These are phyloP conservation scores for Trametes sp. DNA, from an alignment of 1,284 basidiomycete genomes.

Conservation along the genomic window DNA sequence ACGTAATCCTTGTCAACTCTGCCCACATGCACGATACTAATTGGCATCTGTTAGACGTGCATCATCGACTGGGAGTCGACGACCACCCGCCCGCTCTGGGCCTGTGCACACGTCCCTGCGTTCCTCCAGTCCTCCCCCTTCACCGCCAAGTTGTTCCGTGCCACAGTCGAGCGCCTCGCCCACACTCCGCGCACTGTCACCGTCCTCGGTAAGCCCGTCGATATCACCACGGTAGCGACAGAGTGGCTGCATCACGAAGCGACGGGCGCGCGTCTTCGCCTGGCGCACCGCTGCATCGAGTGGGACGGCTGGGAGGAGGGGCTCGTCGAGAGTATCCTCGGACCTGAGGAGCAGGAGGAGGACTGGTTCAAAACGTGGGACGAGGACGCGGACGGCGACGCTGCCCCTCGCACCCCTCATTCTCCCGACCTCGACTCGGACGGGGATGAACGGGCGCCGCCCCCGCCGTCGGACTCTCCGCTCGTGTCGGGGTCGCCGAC, in stretches of 20 bases:
- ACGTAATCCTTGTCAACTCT: conserved; percentile 41
- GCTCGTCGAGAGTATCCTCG: conserved; percentile 74
- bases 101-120: conserved; percentile 79
- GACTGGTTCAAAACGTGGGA: conserved; percentile 67
- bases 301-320: conserved; percentile 92
- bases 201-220: conserved; percentile 31
- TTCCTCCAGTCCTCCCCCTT: conserved; percentile 80
- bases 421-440: conserved; percentile 9
- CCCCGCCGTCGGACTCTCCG: conserved; percentile 24
- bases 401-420: background rate
- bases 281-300: conserved; percentile 79
- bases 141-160: conserved; percentile 71
- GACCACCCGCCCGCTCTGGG: conserved; percentile 82
- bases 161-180: conserved; percentile 60
- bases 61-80: conserved; percentile 89
- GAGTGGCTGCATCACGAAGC: conserved; percentile 79
- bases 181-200: conserved; percentile 28
- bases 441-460: background rate
- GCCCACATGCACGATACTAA: background rate
- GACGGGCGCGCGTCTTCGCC: conserved; percentile 66
- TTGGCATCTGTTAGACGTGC: conserved; percentile 60
- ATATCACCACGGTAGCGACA: conserved; percentile 53
- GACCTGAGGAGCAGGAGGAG: conserved; percentile 69
- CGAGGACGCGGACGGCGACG: conserved; percentile 32
- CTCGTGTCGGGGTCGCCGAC: conserved; percentile 33